Evolutionary conservation across 1,284 basidiomycete species (phyloP), one percentile per base, ranked within the genome.

Genomic region (Amylostereum chailletii): DNA sequence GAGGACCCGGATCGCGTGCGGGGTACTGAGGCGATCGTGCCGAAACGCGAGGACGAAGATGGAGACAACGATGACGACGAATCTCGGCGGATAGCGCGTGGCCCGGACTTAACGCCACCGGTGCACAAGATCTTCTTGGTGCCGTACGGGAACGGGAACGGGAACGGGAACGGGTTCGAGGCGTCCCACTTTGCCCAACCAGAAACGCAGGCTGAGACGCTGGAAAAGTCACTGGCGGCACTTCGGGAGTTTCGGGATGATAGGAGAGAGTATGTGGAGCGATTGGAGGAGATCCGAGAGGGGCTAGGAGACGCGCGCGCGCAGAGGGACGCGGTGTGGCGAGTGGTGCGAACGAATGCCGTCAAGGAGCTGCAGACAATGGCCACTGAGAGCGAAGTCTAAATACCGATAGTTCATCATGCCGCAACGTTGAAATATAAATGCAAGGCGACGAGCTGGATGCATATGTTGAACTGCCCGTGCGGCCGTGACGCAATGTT

Each of bases 211-310:
- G 63, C 78, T 51, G 83, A 82, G 42, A 81, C 69, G 8, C 61
- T 90, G 50, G 85, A 89, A 59, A 88, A 86, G 62, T 77, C 81
- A 8, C 58, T 90, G 39, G 76, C 81, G 7, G 74, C 77, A 3
- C 64, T 90, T 45, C 76, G 83, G 45, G 87, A 90, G 57, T 67
- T 90, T 11, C 82, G 86, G 58, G 88, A 90, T 59, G 88, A 90
- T 58, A 83, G 82, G 3, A 71, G 86, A 44, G 87, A 90, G 62
- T 90, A 90, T 60, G 78, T 82, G 3, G 88, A 90, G 58, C 75
- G 87, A 30, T 62, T 90, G 50, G 78, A 85, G 57, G 87, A 90
- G 62, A 86, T 90, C 48, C 67, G 88, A 46, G 86, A 90, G 57
- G 77, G 77, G 1, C 62, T 90, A 47, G 88, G 88, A 2, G 81